phyloP scores from a whole-genome alignment of 2,329 filamentous ascomycete genomes.

The Cordyceps militaris region DNA sequence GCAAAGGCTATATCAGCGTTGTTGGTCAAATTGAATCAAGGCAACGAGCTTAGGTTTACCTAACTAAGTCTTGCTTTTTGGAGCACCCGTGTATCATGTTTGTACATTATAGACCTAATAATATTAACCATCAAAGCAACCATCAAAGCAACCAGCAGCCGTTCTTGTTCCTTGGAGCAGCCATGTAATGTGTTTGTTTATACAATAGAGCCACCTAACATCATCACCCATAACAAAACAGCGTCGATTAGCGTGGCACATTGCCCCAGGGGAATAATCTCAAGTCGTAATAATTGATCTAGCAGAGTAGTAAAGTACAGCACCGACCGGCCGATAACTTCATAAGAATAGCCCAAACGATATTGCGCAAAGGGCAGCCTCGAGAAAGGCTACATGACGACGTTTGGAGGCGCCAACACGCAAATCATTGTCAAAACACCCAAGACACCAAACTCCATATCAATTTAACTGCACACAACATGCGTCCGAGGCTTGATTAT shows the following conservation, averaged over 20 bases:
- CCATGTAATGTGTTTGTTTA: too few relatives aligned
- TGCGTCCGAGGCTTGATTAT: too few relatives aligned
- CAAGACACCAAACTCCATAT: constrained; percentile 5
- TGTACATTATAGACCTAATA: background rate
- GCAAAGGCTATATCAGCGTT: constrained; percentile 30
- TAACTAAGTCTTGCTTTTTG: too few relatives aligned
- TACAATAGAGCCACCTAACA: too few relatives aligned
- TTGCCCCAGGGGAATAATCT: background rate
- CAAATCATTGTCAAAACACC: background rate
- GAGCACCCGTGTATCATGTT: background rate
- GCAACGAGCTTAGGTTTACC: too few relatives aligned
- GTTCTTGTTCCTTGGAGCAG: too few relatives aligned
- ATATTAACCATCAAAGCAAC: background rate
- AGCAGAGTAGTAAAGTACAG: background rate
- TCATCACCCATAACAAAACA: background rate
- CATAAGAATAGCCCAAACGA: background rate
- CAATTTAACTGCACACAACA: too few relatives aligned
- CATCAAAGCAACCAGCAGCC: background rate
- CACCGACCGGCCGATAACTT: background rate
- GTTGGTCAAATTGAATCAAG: background rate
- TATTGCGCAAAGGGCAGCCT: background rate
- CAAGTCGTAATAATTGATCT: background rate
- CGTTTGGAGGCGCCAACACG: background rate
- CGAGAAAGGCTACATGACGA: background rate
- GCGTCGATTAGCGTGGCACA: background rate